Conservation (phyloP, 2,329 filamentous ascomycete species). For the Fusarium odoratissimum region DNA sequence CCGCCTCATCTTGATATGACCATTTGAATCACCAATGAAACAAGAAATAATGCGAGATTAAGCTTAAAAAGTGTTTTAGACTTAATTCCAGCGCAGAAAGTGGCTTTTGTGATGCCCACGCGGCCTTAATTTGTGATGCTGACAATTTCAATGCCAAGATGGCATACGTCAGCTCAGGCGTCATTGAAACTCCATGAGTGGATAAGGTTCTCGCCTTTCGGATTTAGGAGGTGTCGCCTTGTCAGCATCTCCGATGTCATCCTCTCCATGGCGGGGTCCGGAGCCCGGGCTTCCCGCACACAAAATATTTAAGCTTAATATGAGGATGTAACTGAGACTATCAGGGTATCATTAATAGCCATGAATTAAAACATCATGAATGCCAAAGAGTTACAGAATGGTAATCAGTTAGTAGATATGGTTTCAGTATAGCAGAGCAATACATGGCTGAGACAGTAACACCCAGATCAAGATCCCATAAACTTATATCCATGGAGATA, state of each 20-base stretch:
- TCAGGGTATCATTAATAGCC: not conserved
- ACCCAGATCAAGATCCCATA: not conserved
- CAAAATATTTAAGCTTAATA: conserved; percentile 22
- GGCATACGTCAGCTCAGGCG: conserved; percentile 25
- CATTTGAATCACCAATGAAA: not conserved
- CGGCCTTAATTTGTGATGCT: conserved; percentile 11
- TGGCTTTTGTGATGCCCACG: not conserved
- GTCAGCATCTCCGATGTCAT: conserved; percentile 15
- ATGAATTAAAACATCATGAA: not conserved
- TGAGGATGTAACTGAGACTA: not conserved
- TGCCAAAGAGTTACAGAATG: not conserved
- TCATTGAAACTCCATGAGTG: conserved; percentile 15
- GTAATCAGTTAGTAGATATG: rapidly evolving
- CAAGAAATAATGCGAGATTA: not conserved
- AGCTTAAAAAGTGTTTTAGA: not conserved
- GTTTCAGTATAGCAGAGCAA: not conserved
- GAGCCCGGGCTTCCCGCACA: conserved; percentile 2
- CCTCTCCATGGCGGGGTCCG: conserved; percentile 1
- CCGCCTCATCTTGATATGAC: not conserved
- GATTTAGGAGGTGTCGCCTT: conserved; percentile 10
- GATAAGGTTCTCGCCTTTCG: conserved; percentile 14
- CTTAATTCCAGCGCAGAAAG: not conserved
- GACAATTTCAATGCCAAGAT: conserved; percentile 22
- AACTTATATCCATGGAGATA: not conserved
- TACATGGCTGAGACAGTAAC: not conserved